Conservation (phyloP, 805 yeast species). For the Diddensiella caesifluorescens region DNA sequence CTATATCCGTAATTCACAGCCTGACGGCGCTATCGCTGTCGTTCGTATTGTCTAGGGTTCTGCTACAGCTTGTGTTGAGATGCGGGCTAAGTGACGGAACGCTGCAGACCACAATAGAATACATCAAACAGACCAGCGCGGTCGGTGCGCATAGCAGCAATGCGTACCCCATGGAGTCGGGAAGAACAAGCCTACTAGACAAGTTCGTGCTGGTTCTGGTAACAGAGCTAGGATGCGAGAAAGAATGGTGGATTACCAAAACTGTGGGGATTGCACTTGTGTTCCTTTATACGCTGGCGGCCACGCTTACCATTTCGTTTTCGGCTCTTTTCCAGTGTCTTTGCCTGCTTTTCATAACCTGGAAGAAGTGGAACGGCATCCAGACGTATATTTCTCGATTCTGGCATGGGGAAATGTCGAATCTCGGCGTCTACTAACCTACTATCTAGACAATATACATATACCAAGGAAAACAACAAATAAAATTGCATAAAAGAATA, state of each 20-base stretch:
- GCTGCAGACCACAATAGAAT: neutral
- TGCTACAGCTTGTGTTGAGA: slow-evolving; percentile 1
- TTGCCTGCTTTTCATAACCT: slow-evolving; percentile 17
- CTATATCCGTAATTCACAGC: neutral
- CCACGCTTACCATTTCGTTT: slow-evolving; percentile 15
- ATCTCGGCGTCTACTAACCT: slow-evolving; percentile 1
- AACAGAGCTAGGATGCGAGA: slow-evolving; percentile 10
- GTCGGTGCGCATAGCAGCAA: too few species aligned
- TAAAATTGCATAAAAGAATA: too few species aligned
- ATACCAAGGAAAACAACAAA: too few species aligned
- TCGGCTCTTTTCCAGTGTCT: slow-evolving; percentile 22
- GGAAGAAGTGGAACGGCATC: slow-evolving; percentile 22
- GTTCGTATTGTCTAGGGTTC: slow-evolving; percentile 1
- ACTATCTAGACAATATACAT: too few species aligned
- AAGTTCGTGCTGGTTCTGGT: slow-evolving; percentile 6
- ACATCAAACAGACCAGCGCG: neutral
- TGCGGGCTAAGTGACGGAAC: neutral
- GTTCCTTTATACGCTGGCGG: slow-evolving; percentile 5
- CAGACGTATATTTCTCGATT: slow-evolving; percentile 13
- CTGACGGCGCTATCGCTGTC: neutral
- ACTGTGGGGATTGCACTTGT: slow-evolving; percentile 7
- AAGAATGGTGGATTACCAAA: slow-evolving; percentile 15
- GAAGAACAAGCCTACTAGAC: neutral
- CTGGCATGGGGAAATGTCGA: slow-evolving; percentile 5
- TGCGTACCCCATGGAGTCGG: neutral